A percentile compares a stretch with the other conserved stretches of the same genome.
These are phyloP conservation scores for Talaromyces sp. DNA, from an alignment of 2,329 filamentous ascomycete species.

Conservation along the genomic window DNA sequence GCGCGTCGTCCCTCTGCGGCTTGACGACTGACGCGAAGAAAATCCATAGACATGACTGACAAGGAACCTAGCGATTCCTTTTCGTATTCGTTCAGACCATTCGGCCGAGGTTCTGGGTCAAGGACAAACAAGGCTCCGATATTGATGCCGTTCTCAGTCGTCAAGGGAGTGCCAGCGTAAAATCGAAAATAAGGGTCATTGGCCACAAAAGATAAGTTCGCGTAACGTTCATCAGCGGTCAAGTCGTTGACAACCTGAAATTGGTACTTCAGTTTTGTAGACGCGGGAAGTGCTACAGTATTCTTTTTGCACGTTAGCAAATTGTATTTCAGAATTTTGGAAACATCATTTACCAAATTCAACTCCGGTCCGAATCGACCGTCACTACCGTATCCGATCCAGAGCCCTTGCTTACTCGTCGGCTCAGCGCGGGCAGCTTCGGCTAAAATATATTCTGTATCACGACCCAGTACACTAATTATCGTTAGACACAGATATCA, in stretches of 20 bases:
- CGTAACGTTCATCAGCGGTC: constrained; percentile 37
- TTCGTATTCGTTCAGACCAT: constrained; percentile 40
- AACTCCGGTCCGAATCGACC: constrained; percentile 30
- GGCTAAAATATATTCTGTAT: constrained; percentile 50
- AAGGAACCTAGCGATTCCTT: constrained; percentile 56
- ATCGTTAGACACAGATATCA: background rate
- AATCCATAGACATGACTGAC: constrained; percentile 55
- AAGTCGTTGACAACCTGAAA: constrained; percentile 41
- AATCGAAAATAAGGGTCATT: constrained; percentile 42
- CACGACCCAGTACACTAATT: constrained; percentile 44
- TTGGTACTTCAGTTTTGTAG: constrained; percentile 25
- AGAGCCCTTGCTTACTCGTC: constrained; percentile 30
- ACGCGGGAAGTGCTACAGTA: constrained; percentile 32
- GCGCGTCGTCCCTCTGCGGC: constrained; percentile 51
- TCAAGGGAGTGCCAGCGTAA: constrained; percentile 60
- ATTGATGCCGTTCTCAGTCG: constrained; percentile 53
- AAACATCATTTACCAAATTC: constrained; percentile 30
- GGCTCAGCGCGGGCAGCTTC: constrained; percentile 43
- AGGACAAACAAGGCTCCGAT: constrained; percentile 61
- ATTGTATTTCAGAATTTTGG: background rate
- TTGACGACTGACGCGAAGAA: constrained; percentile 56
- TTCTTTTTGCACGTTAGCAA: constrained; percentile 24
- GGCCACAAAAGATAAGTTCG: constrained; percentile 34
- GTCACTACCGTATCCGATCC: constrained; percentile 33
- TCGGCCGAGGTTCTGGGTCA: constrained; percentile 51